A percentile compares a stretch with the other conserved stretches of the same genome.
Conservation (phyloP, 495 filamentous ascomycete species). For the Evansstolkia leycettana region DNA sequence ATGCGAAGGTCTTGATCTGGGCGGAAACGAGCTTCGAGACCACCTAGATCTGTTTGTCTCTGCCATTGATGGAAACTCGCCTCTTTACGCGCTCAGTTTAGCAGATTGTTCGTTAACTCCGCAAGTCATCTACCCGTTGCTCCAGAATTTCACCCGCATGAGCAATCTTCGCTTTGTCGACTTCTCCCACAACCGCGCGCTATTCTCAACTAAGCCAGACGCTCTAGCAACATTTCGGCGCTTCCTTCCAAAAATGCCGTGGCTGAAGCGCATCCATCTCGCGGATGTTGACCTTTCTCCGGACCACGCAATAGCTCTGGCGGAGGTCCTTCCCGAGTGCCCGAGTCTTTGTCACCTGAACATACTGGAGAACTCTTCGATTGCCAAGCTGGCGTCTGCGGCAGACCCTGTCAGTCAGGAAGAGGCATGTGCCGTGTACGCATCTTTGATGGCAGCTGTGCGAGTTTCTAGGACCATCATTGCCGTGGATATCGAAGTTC, state of each 20-base stretch:
- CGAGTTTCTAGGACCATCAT: constrained; percentile 74
- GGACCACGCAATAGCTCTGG: constrained; percentile 78
- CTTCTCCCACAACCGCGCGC: constrained; percentile 71
- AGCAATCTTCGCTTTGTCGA: constrained; percentile 80
- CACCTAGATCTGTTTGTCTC: constrained; percentile 55
- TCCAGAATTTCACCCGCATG: constrained; percentile 62
- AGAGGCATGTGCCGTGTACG: constrained; percentile 88
- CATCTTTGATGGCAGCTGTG: constrained; percentile 80
- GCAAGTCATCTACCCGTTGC: constrained; percentile 55
- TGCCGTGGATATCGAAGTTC: constrained; percentile 85
- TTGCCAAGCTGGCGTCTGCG: constrained; percentile 55
- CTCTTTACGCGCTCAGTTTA: constrained; percentile 71
- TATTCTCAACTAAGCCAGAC: constrained; percentile 66
- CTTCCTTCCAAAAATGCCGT: constrained; percentile 72
- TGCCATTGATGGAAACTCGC: constrained; percentile 45
- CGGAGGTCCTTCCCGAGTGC: constrained; percentile 80
- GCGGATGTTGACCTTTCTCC: constrained; percentile 75
- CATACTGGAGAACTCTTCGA: constrained; percentile 68
- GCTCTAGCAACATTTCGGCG: constrained; percentile 65
- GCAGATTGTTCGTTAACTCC: constrained; percentile 77
- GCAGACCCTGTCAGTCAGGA: constrained; percentile 65
- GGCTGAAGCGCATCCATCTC: constrained; percentile 76
- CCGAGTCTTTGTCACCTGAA: constrained; percentile 76
- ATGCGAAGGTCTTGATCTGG: constrained; percentile 88
- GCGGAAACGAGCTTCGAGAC: constrained; percentile 72